Evolutionary conservation across 2,329 filamentous ascomycete genomes (phyloP).

Genomic region (Diplodia corticola): DNA sequence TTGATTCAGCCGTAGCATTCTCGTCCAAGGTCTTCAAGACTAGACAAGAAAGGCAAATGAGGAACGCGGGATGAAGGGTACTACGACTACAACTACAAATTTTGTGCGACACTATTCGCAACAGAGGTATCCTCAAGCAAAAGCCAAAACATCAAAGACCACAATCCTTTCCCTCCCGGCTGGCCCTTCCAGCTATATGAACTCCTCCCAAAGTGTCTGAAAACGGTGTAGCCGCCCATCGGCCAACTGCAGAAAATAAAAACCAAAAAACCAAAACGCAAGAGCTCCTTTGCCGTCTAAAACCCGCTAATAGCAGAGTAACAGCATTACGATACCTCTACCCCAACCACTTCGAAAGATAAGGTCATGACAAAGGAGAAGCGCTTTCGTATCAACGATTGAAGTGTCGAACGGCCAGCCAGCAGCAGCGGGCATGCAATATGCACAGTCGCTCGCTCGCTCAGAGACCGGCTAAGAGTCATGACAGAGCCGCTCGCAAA

Average conservation of each 20-base stretch:
- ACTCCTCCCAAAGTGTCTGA: slow-evolving; percentile 5
- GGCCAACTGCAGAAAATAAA: background rate
- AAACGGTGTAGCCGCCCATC: background rate
- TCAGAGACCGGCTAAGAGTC: slow-evolving; percentile 24
- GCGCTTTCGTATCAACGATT: slow-evolving; percentile 4
- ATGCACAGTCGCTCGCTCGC: slow-evolving; percentile 24
- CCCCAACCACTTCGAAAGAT: background rate
- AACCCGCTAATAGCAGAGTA: slow-evolving; percentile 14
- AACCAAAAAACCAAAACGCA: background rate
- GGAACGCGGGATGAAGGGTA: slow-evolving; percentile 1
- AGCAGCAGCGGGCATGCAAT: slow-evolving; percentile 16
- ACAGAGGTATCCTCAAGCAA: slow-evolving; percentile 17
- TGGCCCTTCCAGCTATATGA: background rate
- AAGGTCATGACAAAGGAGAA: slow-evolving; percentile 10
- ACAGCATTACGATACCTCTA: slow-evolving; percentile 3
- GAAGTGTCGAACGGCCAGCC: slow-evolving; percentile 10
- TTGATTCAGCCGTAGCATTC: slow-evolving; percentile 8
- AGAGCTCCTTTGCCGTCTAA: slow-evolving; percentile 11
- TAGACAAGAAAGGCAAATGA: background rate
- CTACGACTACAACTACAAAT: slow-evolving; percentile 20
- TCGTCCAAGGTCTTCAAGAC: background rate
- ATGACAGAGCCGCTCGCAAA: slow-evolving; percentile 4
- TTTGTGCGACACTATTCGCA: slow-evolving; percentile 12
- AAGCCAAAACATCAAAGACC: slow-evolving; percentile 3
- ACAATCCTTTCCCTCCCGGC: slow-evolving; percentile 3